Base-by-base conservation (phyloP, 2,329 filamentous ascomycete genomes). In the Calonectria hongkongensis region DNA sequence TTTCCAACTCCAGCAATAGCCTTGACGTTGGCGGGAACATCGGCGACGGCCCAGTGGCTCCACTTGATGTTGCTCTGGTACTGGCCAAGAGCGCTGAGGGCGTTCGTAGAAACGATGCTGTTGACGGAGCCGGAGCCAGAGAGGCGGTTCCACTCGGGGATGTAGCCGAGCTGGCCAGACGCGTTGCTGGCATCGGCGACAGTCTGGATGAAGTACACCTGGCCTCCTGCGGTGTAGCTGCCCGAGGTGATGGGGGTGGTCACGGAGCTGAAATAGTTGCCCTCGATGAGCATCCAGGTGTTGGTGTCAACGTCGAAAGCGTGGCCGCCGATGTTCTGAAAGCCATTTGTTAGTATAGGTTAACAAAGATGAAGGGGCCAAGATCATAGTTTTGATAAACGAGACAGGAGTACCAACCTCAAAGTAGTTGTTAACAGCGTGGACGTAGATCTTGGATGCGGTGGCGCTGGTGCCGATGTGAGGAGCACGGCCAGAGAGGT, bases 361-460 rank as follows among this genome's bases (percentile, higher is more conserved):
- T 6, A 3, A 47, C 25, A 28, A 10, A n/a, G 12, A 21, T 1
- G 2, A 10, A 2, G 10, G 3, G 21, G 4, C 16, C 7, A 4
- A 58, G 15, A 8, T 8, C 15, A 30, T 18, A 21, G 28, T 6
- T 0, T 6, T 21, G 12, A 10, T 6, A 4, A 4, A 27, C 8
- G 18, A 9, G 6, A 9, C 21, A 28, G 25, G 9, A 8, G n/a
- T 6, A 66, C 51, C 4, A 33, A 67, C 65, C 41, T 87, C 85
- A 83, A 86, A 91, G 86, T 90, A 90, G 86, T 91, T 92, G 87
- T 91, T 91, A 78, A 90, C 88, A 25, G 88, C 88, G 81, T 92
- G 90, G 47, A 92, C 79, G 16, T 85, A 82, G 30, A 90, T 85
- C 88, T 89, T 51, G 21, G 39, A 68, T 54, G 66, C 64, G 21